Evolutionary conservation across 768 basidiomycete species (phyloP).

Genomic region (Panus rudis): DNA sequence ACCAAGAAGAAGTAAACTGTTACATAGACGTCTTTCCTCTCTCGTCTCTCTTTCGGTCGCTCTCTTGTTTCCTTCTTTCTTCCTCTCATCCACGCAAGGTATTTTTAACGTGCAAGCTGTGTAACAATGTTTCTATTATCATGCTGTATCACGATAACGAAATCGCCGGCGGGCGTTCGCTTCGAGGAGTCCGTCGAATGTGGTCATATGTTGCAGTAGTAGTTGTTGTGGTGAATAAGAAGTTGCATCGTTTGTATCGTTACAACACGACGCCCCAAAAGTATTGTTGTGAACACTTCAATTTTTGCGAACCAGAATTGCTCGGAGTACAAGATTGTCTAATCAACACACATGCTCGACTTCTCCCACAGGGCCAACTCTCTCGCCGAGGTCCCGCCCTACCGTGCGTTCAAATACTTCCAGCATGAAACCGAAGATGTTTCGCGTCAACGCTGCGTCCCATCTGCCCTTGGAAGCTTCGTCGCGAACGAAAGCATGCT

Average conservation of each 20-base stretch:
- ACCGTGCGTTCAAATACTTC: conserved; percentile 90
- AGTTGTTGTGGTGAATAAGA: conserved; percentile 24
- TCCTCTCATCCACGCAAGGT: conserved; percentile 35
- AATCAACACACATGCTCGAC: background rate
- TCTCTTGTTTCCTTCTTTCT: conserved; percentile 36
- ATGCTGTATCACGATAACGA: conserved; percentile 31
- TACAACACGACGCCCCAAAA: conserved; percentile 7
- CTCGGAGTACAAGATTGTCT: background rate
- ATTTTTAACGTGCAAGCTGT: conserved; percentile 27
- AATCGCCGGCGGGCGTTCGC: conserved; percentile 22
- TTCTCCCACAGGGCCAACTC: conserved; percentile 61
- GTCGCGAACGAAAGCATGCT: conserved; percentile 94
- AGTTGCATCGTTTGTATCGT: conserved; percentile 25
- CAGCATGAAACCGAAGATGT: conserved; percentile 80
- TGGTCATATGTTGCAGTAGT: conserved; percentile 22
- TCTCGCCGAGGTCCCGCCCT: conserved; percentile 77
- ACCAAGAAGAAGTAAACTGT: conserved; percentile 86
- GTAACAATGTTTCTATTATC: conserved; percentile 20
- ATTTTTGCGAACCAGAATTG: background rate
- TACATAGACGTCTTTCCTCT: conserved; percentile 40
- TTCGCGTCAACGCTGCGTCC: conserved; percentile 86
- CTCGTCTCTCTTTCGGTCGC: conserved; percentile 34
- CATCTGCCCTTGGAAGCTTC: conserved; percentile 89
- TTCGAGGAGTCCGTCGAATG: conserved; percentile 23
- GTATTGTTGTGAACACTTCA: conserved; percentile 1